Base-by-base conservation (phyloP, 352 stramenopile genomes). In the Pythium pyrilobum region DNA sequence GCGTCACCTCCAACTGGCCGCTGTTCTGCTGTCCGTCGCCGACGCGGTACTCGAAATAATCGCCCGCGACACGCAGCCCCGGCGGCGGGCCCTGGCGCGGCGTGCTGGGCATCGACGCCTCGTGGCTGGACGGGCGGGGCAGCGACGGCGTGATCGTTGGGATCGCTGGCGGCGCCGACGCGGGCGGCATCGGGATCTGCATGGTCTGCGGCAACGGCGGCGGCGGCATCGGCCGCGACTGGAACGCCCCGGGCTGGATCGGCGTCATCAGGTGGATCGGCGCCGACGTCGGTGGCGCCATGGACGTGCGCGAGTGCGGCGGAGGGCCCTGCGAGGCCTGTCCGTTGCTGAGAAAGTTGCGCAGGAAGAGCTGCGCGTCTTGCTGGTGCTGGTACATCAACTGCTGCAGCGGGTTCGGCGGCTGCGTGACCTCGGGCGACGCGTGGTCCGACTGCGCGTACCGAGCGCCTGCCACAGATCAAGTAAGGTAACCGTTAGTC, bases 1-100 rank as follows among this genome's bases (percentile, higher is more conserved):
- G 80, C 64, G 80, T 89, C 21, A 91, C 83, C 66, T 93, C 83
- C n/a, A 93, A 63, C 31, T 81, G 82, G 21, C 73, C 66, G 27
- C 67, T 86, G 44, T 77, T 69, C 18, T 58, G 44, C 33, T 65
- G 51, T 5, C 55, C 58, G 5, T 82, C 74, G 24, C 71, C 69
- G 31, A 71, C 57, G 15, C 61, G 71, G 52, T 88, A 87, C 53
- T 90, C 73, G 29, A 87, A 58, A 15, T 54, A 53, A 29, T 87
- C 77, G 24, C 74, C 72, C 6, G 49, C 66, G 28, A 89, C 58
- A 46, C 61, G 68, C 24, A 66, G 71, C 18, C 79, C 79, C 10
- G 79, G 79, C 34, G 69, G 71, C 10, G 55, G 67, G 24, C 69
- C 59, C 28, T 67, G 65, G 52, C 65, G 69, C 32, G 78, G 51